A percentile compares a stretch with the other conserved stretches of the same genome.
Conservation (phyloP, 208 protist species). For the Porcisia hertigi region DNA sequence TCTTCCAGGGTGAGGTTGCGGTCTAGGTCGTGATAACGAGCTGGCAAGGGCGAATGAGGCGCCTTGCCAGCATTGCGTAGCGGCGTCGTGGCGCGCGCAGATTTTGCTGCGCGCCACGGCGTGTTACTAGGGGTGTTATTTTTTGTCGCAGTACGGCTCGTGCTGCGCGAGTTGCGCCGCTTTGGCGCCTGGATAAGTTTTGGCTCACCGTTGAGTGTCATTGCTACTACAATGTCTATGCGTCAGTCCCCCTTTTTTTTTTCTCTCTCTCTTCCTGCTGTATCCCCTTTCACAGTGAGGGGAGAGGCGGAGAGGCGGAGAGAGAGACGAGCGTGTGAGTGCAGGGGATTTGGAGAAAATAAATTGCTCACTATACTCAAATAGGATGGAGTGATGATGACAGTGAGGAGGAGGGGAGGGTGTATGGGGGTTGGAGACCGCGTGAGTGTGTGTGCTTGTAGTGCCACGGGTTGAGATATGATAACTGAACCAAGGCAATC, state of each 20-base stretch:
- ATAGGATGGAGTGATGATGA: too few species aligned
- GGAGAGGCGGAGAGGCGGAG: neutral
- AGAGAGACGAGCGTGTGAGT: neutral
- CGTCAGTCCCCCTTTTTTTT: slow-evolving; percentile 1
- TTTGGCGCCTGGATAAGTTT: slow-evolving; percentile 57
- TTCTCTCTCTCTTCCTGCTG: slow-evolving; percentile 19
- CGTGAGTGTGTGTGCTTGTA: neutral
- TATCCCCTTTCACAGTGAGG: neutral
- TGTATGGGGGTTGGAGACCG: neutral
- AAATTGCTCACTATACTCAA: too few species aligned
- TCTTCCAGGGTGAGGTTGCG: slow-evolving; percentile 45
- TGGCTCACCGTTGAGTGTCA: slow-evolving; percentile 44
- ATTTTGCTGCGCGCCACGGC: slow-evolving; percentile 3
- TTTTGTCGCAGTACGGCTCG: neutral
- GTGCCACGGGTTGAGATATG: neutral
- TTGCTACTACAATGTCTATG: neutral
- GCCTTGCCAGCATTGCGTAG: slow-evolving; percentile 4
- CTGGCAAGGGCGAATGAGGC: neutral
- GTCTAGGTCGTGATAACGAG: slow-evolving; percentile 24
- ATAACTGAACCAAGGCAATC: neutral
- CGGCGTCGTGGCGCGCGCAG: slow-evolving; percentile 17
- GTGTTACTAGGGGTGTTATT: neutral
- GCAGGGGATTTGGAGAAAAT: too few species aligned
- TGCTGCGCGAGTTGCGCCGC: slow-evolving; percentile 3
- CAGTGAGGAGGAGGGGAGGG: too few species aligned